phyloP scores from a whole-genome alignment of 2,329 filamentous ascomycete genomes.

The Aspergillus pseudoviridinutans region DNA sequence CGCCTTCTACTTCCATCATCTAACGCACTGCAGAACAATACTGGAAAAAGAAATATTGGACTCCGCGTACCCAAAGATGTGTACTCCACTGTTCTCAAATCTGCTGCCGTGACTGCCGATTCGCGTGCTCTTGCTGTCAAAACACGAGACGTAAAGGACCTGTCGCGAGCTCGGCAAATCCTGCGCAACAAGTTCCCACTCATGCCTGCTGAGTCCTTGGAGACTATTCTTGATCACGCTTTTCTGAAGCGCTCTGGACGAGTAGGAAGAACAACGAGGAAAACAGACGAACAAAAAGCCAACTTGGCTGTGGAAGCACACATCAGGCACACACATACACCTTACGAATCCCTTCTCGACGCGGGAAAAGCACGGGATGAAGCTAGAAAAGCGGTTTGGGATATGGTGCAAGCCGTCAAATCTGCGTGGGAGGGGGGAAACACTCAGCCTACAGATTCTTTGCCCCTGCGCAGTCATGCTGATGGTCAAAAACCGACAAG shows the following conservation, averaged over 20 bases:
- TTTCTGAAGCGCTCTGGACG: slow-evolving; percentile 40
- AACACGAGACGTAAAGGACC: slow-evolving; percentile 31
- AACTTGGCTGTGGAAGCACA: slow-evolving; percentile 41
- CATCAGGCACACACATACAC: slow-evolving; percentile 41
- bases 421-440: slow-evolving; percentile 27
- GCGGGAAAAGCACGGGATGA: slow-evolving; percentile 20
- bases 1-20: neutral
- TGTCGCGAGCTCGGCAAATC: slow-evolving; percentile 20
- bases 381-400: slow-evolving; percentile 32
- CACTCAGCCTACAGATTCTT: neutral
- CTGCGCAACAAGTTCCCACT: slow-evolving; percentile 33
- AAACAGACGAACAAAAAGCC: slow-evolving; percentile 32
- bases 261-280: slow-evolving; percentile 34
- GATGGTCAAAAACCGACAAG: neutral
- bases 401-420: slow-evolving; percentile 25
- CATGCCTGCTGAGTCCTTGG: slow-evolving; percentile 32
- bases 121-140: slow-evolving; percentile 39
- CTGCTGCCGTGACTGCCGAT: slow-evolving; percentile 38
- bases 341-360: slow-evolving; percentile 35
- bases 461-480: neutral
- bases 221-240: slow-evolving; percentile 34
- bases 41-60: slow-evolving; percentile 34
- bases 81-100: slow-evolving; percentile 33
- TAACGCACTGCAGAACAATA: slow-evolving; percentile 21
- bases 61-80: slow-evolving; percentile 42